phyloP scores from a whole-genome alignment of 2,329 filamentous ascomycete genomes.

The Beauveria sp. region DNA sequence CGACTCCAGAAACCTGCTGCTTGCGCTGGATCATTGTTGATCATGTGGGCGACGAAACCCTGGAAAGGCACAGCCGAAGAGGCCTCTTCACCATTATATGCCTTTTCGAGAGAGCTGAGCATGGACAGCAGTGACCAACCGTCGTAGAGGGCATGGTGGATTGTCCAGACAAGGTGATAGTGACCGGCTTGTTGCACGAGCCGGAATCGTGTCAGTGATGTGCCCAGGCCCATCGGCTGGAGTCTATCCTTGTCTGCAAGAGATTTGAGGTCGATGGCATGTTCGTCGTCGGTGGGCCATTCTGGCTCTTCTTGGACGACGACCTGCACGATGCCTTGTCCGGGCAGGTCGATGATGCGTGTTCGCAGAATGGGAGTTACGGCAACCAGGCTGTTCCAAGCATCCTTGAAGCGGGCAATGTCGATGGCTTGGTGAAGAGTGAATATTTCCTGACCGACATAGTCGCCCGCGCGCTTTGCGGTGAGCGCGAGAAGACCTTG shows the following conservation, averaged over 20 bases:
- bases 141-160: conserved; percentile 26
- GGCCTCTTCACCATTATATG: not conserved
- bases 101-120: not conserved
- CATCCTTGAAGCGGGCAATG: not conserved
- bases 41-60: not conserved
- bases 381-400: conserved; percentile 2
- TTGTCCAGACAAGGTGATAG: conserved; percentile 22
- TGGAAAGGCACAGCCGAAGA: not conserved
- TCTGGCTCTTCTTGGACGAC: not conserved
- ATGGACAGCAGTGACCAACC: conserved; percentile 19
- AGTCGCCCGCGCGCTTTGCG: not conserved
- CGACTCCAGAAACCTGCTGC: not conserved
- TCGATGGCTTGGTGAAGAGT: not conserved
- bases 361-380: not conserved
- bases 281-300: not conserved
- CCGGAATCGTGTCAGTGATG: not conserved
- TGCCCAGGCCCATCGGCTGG: not conserved
- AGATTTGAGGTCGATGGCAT: not conserved
- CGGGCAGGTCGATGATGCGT: not conserved
- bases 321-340: conserved; percentile 6
- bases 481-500: conserved; percentile 1
- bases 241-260: not conserved
- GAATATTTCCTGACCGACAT: conserved; percentile 1
- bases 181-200: not conserved
- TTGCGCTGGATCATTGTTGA: not conserved